Percentiles rank a stretch among this genome's conserved stretches.
Evolutionary conservation across 495 filamentous ascomycete genomes (phyloP).

Genomic region (Xylaria scruposa): DNA sequence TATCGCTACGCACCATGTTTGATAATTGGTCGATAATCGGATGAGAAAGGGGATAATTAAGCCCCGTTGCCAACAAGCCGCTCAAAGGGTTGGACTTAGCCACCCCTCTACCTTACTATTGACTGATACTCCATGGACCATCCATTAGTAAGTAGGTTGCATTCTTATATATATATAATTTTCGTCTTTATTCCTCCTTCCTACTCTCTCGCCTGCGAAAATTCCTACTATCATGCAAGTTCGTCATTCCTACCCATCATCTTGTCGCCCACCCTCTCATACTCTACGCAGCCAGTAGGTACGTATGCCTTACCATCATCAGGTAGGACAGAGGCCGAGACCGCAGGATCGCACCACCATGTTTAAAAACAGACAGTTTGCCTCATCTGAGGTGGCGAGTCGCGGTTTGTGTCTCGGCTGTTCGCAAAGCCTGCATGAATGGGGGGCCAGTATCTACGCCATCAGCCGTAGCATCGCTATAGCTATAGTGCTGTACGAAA

Average conservation of each 20-base stretch:
- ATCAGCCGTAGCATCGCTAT: background rate
- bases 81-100: background rate
- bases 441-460: background rate
- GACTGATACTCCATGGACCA: background rate
- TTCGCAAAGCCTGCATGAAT: background rate
- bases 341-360: background rate
- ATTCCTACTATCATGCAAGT: background rate
- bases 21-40: conserved; percentile 9
- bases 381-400: conserved; percentile 11
- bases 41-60: conserved; percentile 10
- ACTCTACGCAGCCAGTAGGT: background rate
- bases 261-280: background rate
- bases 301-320: conserved; percentile 4
- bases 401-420: background rate
- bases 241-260: background rate
- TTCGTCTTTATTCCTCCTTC: background rate
- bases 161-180: background rate
- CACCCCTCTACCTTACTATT: background rate
- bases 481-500: background rate
- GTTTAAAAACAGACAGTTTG: background rate
- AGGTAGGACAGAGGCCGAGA: background rate
- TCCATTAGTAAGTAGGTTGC: background rate
- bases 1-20: conserved; percentile 14
- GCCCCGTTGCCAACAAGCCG: background rate
- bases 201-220: background rate